Percentiles rank a stretch among this genome's conserved stretches.
phyloP scores from a whole-genome alignment of 2,329 filamentous ascomycete species.

The Ascochyta clinopodiicola region DNA sequence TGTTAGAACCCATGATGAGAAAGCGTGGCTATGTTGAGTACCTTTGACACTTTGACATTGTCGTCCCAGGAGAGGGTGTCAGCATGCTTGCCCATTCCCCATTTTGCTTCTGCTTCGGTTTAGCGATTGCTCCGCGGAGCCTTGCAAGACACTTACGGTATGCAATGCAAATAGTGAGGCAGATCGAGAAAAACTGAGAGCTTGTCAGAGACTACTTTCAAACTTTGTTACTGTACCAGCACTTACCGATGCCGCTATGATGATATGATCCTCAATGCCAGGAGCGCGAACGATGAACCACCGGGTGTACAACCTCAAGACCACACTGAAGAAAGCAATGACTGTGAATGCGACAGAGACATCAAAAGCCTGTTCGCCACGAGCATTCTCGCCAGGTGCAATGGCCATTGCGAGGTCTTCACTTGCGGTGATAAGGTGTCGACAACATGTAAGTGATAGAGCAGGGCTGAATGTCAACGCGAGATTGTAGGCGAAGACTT shows the following conservation, averaged over 20 bases:
- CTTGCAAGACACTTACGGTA: constrained; percentile 29
- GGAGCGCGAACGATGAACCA: constrained; percentile 37
- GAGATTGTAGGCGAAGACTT: not conserved
- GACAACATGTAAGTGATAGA: not conserved
- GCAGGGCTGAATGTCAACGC: not conserved
- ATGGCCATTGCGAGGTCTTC: constrained; percentile 1
- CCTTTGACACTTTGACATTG: constrained; percentile 33
- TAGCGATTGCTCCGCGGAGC: constrained; percentile 1
- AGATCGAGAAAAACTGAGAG: constrained; percentile 34
- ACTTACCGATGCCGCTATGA: constrained; percentile 36
- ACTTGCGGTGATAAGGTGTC: not conserved
- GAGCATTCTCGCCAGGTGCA: constrained; percentile 22
- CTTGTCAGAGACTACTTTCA: not conserved
- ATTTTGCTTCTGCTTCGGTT: constrained; percentile 33
- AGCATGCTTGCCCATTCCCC: constrained; percentile 40
- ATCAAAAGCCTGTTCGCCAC: constrained; percentile 31
- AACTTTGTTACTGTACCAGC: not conserved
- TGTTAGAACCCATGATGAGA: not conserved
- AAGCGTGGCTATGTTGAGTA: constrained; percentile 6
- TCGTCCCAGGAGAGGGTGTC: constrained; percentile 20
- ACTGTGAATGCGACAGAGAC: constrained; percentile 36
- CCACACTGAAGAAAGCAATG: constrained; percentile 31
- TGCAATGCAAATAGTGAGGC: constrained; percentile 37
- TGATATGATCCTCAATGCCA: constrained; percentile 39
- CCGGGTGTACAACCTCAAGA: constrained; percentile 39